These are phyloP conservation scores for Diaporthe vaccinii DNA, from an alignment of 2,329 filamentous ascomycete genomes.

Conservation along the genomic window DNA sequence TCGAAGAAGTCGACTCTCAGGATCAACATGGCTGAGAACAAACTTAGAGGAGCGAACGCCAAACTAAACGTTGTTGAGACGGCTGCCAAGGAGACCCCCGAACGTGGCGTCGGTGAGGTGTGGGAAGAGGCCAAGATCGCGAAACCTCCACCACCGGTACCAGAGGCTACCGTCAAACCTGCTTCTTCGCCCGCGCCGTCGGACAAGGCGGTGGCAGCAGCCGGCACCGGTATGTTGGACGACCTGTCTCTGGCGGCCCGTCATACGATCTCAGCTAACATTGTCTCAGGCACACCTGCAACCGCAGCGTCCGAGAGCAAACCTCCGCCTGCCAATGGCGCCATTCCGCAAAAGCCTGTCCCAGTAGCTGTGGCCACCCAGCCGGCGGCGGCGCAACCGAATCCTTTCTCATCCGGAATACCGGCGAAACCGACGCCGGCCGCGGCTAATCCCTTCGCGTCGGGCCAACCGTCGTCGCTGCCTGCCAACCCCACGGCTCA, in stretches of 20 bases:
- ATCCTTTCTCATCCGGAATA: constrained; percentile 39
- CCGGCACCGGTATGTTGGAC: constrained; percentile 34
- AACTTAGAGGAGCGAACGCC: constrained; percentile 72
- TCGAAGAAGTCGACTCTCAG: constrained; percentile 81
- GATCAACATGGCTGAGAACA: constrained; percentile 84
- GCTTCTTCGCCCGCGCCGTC: constrained; percentile 30
- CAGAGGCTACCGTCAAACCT: constrained; percentile 43
- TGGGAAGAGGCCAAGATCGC: constrained; percentile 84
- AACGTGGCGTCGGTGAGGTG: constrained; percentile 86
- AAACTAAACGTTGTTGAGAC: constrained; percentile 85
- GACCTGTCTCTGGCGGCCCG: background rate
- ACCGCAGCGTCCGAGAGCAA: constrained; percentile 19
- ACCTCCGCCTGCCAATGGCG: constrained; percentile 36
- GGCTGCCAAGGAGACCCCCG: constrained; percentile 86
- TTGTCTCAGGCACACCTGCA: constrained; percentile 8
- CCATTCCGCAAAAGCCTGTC: constrained; percentile 36
- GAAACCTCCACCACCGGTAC: constrained; percentile 57
- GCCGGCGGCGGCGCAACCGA: constrained; percentile 32
- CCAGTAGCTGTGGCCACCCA: constrained; percentile 39
- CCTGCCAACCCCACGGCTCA: constrained; percentile 10
- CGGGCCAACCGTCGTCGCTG: constrained; percentile 41
- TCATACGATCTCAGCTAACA: constrained; percentile 10
- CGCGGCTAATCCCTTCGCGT: constrained; percentile 33
- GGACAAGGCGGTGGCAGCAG: constrained; percentile 34
- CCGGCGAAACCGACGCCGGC: constrained; percentile 8